These are phyloP conservation scores for Antrodiella citrinella DNA, from an alignment of 768 basidiomycete genomes.

Conservation along the genomic window DNA sequence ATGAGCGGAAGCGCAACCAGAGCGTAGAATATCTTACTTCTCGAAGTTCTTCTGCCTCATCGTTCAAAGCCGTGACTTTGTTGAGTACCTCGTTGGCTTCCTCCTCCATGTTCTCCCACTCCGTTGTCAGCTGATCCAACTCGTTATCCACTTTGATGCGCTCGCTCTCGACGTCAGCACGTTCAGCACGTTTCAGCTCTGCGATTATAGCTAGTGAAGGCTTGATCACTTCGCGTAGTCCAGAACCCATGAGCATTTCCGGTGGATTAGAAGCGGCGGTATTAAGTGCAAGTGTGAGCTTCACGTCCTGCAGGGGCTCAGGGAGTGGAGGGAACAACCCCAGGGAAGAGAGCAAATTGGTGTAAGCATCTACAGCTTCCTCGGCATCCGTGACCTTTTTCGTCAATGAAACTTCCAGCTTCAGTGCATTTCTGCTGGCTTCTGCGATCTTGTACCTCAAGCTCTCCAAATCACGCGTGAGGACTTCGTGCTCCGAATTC, in stretches of 20 bases:
- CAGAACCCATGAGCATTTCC: conserved; percentile 57
- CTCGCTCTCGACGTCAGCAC: conserved; percentile 66
- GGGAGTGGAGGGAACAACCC: conserved; percentile 72
- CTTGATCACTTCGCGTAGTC: conserved; percentile 66
- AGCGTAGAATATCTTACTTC: conserved; percentile 43
- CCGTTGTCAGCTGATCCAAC: conserved; percentile 64
- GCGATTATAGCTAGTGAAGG: conserved; percentile 68
- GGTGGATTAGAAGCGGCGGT: conserved; percentile 58
- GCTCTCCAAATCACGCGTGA: conserved; percentile 66
- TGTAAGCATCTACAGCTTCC: conserved; percentile 75
- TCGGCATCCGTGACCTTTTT: conserved; percentile 77
- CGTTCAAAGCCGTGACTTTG: conserved; percentile 58
- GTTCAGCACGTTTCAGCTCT: conserved; percentile 63
- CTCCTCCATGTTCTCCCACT: conserved; percentile 77
- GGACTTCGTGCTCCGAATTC: conserved; percentile 81
- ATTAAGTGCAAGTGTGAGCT: conserved; percentile 47
- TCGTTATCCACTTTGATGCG: conserved; percentile 62
- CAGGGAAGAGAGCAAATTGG: conserved; percentile 60
- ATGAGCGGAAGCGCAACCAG: not conserved
- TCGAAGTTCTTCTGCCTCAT: conserved; percentile 74
- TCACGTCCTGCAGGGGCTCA: conserved; percentile 60
- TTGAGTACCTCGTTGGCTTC: conserved; percentile 69
- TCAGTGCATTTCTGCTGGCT: conserved; percentile 62
- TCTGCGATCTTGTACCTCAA: conserved; percentile 71
- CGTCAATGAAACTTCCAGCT: conserved; percentile 76